Percentiles rank a stretch among this genome's conserved stretches.
Conservation (phyloP, 106 monocot species). For the Dioscorea dumetorum region DNA sequence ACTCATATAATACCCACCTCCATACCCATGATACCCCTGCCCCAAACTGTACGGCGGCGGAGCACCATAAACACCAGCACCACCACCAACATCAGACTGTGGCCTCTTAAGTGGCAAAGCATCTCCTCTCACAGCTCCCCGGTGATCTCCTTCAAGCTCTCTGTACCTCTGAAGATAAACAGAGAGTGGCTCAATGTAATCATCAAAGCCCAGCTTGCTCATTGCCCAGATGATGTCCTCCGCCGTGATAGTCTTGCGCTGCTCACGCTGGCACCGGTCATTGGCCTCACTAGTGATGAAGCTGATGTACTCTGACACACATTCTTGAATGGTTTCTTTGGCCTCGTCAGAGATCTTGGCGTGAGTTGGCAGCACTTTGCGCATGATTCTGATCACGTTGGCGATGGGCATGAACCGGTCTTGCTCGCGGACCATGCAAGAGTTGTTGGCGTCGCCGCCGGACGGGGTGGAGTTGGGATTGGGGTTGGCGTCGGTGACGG, state of each 20-base stretch:
- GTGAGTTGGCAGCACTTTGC: constrained; percentile 35
- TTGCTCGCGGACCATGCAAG: neutral
- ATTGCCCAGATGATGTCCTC: constrained; percentile 51
- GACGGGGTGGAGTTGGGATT: constrained; percentile 9
- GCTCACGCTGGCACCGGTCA: constrained; percentile 41
- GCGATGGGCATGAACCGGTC: constrained; percentile 31
- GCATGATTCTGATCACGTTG: constrained; percentile 47
- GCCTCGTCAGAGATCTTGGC: constrained; percentile 54
- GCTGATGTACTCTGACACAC: constrained; percentile 50
- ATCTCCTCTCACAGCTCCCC: constrained; percentile 28
- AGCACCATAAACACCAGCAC: no score
- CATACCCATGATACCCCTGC: no score
- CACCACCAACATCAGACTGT: no score
- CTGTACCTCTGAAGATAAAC: constrained; percentile 40
- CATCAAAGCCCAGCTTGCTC: constrained; percentile 44
- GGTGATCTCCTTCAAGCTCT: constrained; percentile 38
- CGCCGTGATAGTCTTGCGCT: constrained; percentile 46
- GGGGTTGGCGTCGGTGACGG: constrained; percentile 2
- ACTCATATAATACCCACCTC: constrained; percentile 6
- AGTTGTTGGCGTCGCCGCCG: neutral
- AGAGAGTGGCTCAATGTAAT: constrained; percentile 39
- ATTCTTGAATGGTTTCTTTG: constrained; percentile 46
- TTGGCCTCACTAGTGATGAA: constrained; percentile 55
- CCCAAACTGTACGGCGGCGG: no score
- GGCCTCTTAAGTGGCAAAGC: neutral